Conservation (phyloP, 148 eudicot genomes). For the Spergularia bocconei region DNA sequence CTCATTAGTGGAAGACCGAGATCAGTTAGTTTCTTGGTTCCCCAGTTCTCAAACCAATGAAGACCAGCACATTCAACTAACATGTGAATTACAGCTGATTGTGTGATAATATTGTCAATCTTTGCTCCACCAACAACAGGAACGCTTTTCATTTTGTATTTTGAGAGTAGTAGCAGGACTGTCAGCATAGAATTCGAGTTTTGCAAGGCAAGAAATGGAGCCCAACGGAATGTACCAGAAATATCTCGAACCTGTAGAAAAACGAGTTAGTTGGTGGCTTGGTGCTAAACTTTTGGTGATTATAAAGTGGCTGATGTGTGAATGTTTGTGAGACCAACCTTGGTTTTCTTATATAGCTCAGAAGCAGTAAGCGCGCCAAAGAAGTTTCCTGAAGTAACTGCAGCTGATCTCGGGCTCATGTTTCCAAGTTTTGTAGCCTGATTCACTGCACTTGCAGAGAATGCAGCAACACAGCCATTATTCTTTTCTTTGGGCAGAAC, state of each 20-base stretch:
- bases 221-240: conserved; percentile 93
- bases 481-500: conserved; percentile 28
- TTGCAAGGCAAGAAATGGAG: conserved; percentile 95
- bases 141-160: conserved; percentile 94
- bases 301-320: neutral
- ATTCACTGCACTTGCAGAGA: conserved; percentile 52
- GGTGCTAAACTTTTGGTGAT: neutral
- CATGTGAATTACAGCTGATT: conserved; percentile 94
- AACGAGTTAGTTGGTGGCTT: neutral
- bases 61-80: conserved; percentile 89
- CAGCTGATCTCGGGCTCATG: conserved; percentile 69
- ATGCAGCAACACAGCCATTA: conserved; percentile 43
- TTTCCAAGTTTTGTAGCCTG: conserved; percentile 45
- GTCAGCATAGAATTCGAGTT: conserved; percentile 84
- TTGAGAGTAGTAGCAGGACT: conserved; percentile 74
- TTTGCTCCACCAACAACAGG: conserved; percentile 83
- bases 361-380: conserved; percentile 83
- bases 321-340: conserved; percentile 37
- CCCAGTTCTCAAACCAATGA: conserved; percentile 93
- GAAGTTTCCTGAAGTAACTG: conserved; percentile 75
- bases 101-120: conserved; percentile 80
- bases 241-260: conserved; percentile 70
- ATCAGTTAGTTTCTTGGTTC: conserved; percentile 62
- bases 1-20: conserved; percentile 87
- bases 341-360: conserved; percentile 77